These are phyloP conservation scores for Pythium sp. DNA, from an alignment of 352 stramenopile genomes.

Conservation along the genomic window DNA sequence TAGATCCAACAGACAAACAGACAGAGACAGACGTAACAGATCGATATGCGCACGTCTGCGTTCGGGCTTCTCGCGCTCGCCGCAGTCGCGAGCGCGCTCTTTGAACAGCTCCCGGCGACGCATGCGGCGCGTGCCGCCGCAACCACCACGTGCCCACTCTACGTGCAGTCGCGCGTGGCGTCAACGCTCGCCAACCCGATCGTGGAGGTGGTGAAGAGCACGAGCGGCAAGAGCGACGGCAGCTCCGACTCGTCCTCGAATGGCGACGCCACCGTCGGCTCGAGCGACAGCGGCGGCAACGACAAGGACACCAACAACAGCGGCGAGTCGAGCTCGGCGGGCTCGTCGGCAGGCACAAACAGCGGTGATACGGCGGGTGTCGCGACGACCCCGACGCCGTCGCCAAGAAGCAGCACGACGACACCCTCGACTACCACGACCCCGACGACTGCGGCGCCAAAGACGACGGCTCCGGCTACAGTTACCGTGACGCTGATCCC, in stretches of 20 bases:
- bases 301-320: slow-evolving; percentile 12
- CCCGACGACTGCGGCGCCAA: slow-evolving; percentile 1
- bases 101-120: slow-evolving; percentile 17
- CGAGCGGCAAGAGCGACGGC: slow-evolving; percentile 19
- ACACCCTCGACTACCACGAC: slow-evolving; percentile 6
- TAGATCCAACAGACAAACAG: neutral
- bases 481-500: neutral
- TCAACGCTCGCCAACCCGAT: slow-evolving; percentile 66
- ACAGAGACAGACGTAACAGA: neutral
- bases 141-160: slow-evolving; percentile 57
- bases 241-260: slow-evolving; percentile 27
- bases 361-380: neutral
- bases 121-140: slow-evolving; percentile 18
- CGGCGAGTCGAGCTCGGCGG: slow-evolving; percentile 1
- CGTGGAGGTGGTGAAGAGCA: slow-evolving; percentile 34
- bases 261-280: slow-evolving; percentile 15
- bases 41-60: slow-evolving; percentile 7
- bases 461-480: neutral
- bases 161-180: slow-evolving; percentile 48
- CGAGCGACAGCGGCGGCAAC: slow-evolving; percentile 7
- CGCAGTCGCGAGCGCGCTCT: slow-evolving; percentile 20
- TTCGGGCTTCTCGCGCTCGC: slow-evolving; percentile 26
- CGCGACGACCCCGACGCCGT: slow-evolving; percentile 12
- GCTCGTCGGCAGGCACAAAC: slow-evolving; percentile 3
- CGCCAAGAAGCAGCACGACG: neutral